These are phyloP conservation scores for Umbilicaria muhlenbergii DNA, from an alignment of 495 filamentous ascomycete species.

Conservation along the genomic window DNA sequence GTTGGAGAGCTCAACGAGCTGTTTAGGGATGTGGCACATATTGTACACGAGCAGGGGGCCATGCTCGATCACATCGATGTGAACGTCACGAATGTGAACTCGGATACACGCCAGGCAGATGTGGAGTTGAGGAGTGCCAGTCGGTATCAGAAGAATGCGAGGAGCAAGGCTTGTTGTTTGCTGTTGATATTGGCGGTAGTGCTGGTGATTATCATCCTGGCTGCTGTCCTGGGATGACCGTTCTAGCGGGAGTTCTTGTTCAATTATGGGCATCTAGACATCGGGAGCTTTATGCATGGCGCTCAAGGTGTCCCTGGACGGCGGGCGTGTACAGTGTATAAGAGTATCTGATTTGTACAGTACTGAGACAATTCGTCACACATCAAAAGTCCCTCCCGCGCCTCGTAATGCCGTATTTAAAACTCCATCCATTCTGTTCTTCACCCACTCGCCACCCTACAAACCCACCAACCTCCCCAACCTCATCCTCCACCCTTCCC, in stretches of 20 bases:
- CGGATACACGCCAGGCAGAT: constrained; percentile 71
- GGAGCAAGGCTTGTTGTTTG: constrained; percentile 84
- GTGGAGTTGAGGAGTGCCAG: constrained; percentile 68
- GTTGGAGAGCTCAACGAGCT: constrained; percentile 92
- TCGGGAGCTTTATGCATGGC: background rate
- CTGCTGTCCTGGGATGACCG: constrained; percentile 51
- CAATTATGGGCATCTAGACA: too few relatives aligned
- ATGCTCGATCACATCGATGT: constrained; percentile 75
- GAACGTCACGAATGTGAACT: constrained; percentile 68
- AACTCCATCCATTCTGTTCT: background rate
- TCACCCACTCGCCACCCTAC: background rate
- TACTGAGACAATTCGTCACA: background rate
- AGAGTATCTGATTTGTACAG: constrained; percentile 2
- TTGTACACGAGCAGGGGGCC: constrained; percentile 86
- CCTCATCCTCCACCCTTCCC: constrained; percentile 82
- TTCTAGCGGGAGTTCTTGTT: background rate
- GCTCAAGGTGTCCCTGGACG: background rate
- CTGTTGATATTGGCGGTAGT: constrained; percentile 84
- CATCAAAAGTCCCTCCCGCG: background rate
- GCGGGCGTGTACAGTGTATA: background rate
- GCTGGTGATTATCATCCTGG: constrained; percentile 72
- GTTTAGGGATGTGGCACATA: constrained; percentile 91
- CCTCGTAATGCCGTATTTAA: background rate
- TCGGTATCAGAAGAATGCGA: constrained; percentile 81
- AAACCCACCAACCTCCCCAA: constrained; percentile 46